Evolutionary conservation across 1,284 basidiomycete genomes (phyloP).

Genomic region (Pascua guehoae): DNA sequence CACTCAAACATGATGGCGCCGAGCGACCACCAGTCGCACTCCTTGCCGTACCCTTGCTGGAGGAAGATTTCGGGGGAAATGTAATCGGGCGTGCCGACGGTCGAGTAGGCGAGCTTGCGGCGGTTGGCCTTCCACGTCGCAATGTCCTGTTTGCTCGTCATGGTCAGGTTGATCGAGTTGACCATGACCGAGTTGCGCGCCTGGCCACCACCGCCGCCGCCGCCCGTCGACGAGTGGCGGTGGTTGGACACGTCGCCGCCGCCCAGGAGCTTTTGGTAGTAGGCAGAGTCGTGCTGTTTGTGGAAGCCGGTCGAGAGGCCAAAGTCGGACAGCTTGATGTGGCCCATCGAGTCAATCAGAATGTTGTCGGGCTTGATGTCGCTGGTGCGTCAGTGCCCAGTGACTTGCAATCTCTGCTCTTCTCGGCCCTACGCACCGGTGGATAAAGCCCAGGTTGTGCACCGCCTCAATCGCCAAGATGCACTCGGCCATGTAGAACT

Average conservation of each 20-base stretch:
- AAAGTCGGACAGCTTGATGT: constrained; percentile 94
- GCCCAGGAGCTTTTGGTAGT: constrained; percentile 90
- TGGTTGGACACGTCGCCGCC: constrained; percentile 38
- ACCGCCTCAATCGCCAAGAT: constrained; percentile 97
- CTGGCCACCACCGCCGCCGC: no score
- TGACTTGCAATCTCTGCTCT: background rate
- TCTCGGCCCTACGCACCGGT: constrained; percentile 61
- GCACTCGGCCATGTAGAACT: constrained; percentile 99
- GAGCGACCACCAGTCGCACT: constrained; percentile 97
- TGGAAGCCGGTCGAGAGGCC: constrained; percentile 93
- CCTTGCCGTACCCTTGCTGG: constrained; percentile 95
- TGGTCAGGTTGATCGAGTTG: constrained; percentile 90
- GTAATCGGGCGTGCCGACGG: constrained; percentile 98
- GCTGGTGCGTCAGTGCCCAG: constrained; percentile 50
- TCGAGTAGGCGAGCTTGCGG: constrained; percentile 94
- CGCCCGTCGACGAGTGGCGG: constrained; percentile 21
- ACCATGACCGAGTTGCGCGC: constrained; percentile 90
- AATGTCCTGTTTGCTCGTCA: constrained; percentile 88
- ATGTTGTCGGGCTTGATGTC: constrained; percentile 98
- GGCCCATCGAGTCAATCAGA: constrained; percentile 87
- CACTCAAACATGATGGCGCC: constrained; percentile 99
- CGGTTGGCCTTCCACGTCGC: constrained; percentile 99
- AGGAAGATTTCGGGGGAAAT: constrained; percentile 98
- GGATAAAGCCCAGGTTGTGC: constrained; percentile 97
- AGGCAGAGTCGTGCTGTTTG: constrained; percentile 89